A percentile compares a stretch with the other conserved stretches of the same genome.
Evolutionary conservation across 177 flowering plant genomes (phyloP).

Genomic region (Vitis hybrid): DNA sequence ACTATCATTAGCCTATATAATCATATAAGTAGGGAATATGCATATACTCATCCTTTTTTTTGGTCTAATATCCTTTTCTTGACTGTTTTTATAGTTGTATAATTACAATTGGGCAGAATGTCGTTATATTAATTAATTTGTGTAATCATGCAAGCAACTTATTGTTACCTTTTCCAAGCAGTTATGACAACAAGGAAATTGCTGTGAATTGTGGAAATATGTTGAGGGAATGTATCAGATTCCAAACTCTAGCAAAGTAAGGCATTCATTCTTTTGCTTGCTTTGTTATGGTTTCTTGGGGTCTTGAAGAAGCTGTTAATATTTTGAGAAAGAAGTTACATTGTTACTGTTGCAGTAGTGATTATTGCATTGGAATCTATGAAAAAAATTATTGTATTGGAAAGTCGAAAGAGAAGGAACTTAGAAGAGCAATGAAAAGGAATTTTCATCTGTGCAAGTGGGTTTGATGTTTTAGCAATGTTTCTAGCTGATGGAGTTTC

Average conservation of each 20-base stretch:
- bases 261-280: constrained; percentile 26
- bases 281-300: not conserved
- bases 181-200: constrained; percentile 95
- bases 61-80: not conserved
- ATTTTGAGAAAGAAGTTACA: not conserved
- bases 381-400: not conserved
- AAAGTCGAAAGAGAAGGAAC: no score
- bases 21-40: no score
- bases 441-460: not conserved
- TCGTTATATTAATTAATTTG: not conserved
- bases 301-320: constrained; percentile 1
- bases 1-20: no score
- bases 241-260: constrained; percentile 87
- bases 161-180: constrained; percentile 33
- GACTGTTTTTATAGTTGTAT: not conserved
- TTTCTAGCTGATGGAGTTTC: not conserved
- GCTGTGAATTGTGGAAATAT: constrained; percentile 88
- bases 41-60: no score
- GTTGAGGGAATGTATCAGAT: constrained; percentile 95
- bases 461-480: not conserved
- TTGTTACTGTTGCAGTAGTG: not conserved
- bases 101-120: not conserved
- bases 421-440: not conserved
- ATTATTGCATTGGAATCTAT: not conserved
- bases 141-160: not conserved